Conservation (phyloP, 495 filamentous ascomycete species). For the Margaritispora aquatica region DNA sequence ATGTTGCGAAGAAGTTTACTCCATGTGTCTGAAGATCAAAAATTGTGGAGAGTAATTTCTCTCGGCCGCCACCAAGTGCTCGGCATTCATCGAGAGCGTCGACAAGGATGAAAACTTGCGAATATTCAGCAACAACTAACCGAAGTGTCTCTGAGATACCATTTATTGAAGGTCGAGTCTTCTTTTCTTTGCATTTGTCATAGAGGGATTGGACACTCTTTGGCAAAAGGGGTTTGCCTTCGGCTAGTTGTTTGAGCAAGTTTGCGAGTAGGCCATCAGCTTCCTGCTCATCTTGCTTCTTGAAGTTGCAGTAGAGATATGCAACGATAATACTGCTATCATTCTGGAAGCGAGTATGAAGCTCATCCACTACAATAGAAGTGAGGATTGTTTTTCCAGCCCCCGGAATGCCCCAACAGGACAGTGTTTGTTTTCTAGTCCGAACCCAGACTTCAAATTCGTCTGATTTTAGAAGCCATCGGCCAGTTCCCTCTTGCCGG, state of each 20-base stretch:
- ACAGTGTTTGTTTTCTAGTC: slow-evolving; percentile 9
- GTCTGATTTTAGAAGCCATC: slow-evolving; percentile 32
- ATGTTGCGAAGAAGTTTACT: slow-evolving; percentile 27
- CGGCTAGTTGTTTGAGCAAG: slow-evolving; percentile 24
- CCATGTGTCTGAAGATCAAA: slow-evolving; percentile 24
- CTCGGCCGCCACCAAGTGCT: slow-evolving; percentile 23
- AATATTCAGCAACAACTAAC: slow-evolving; percentile 14
- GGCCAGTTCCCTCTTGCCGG: slow-evolving; percentile 31
- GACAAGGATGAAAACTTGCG: slow-evolving; percentile 33
- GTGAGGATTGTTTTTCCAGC: background rate
- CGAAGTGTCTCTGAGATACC: slow-evolving; percentile 15
- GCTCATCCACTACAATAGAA: slow-evolving; percentile 29
- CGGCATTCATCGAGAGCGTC: slow-evolving; percentile 41
- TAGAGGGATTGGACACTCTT: slow-evolving; percentile 24
- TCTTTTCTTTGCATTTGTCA: slow-evolving; percentile 15
- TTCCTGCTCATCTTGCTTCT: slow-evolving; percentile 27
- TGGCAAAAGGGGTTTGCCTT: slow-evolving; percentile 19
- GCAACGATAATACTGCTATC: slow-evolving; percentile 27
- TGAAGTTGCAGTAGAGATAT: slow-evolving; percentile 37
- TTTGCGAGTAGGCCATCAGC: slow-evolving; percentile 25
- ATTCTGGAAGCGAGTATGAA: slow-evolving; percentile 17
- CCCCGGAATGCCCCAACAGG: background rate
- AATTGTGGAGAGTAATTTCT: slow-evolving; percentile 25
- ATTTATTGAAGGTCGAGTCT: slow-evolving; percentile 25
- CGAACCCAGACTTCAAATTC: slow-evolving; percentile 31